phyloP scores from a whole-genome alignment of 2,329 filamentous ascomycete genomes.

The Venturia aucupariae region DNA sequence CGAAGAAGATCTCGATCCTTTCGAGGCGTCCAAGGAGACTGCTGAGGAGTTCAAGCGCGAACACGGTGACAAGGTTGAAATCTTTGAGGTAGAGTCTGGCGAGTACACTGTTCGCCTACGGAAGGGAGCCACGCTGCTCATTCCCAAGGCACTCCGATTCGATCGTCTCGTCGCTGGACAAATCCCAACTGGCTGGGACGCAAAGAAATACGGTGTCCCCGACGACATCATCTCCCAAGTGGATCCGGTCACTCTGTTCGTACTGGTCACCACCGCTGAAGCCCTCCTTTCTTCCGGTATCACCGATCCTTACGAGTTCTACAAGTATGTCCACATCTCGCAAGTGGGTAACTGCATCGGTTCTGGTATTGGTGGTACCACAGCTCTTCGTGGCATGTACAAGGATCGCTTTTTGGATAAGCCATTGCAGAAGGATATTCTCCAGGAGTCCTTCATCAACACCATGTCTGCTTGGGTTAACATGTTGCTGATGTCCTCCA shows the following conservation, averaged over 20 bases:
- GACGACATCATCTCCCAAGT: slow-evolving; percentile 98
- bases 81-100: slow-evolving; percentile 91
- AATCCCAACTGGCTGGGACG: slow-evolving; percentile 94
- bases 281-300: slow-evolving; percentile 87
- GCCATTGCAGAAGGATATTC: slow-evolving; percentile 95
- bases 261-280: slow-evolving; percentile 89
- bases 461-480: slow-evolving; percentile 99
- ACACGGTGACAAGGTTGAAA: slow-evolving; percentile 94
- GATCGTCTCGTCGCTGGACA: slow-evolving; percentile 96
- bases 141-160: slow-evolving; percentile 94
- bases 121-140: slow-evolving; percentile 90
- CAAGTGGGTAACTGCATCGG: slow-evolving; percentile 97
- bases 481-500: slow-evolving; percentile 95
- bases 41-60: slow-evolving; percentile 95
- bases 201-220: slow-evolving; percentile 89
- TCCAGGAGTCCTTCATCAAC: slow-evolving; percentile 99
- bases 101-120: slow-evolving; percentile 91
- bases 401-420: slow-evolving; percentile 95
- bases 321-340: slow-evolving; percentile 97
- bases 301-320: slow-evolving; percentile 98
- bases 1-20: slow-evolving; percentile 91
- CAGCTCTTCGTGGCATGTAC: slow-evolving; percentile 93
- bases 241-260: slow-evolving; percentile 89
- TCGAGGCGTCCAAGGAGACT: slow-evolving; percentile 94
- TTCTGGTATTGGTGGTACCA: slow-evolving; percentile 94